Evolutionary conservation across 2,329 filamentous ascomycete species (phyloP), one percentile per base, ranked within the genome.

Genomic region (Botrytis pseudocinerea): DNA sequence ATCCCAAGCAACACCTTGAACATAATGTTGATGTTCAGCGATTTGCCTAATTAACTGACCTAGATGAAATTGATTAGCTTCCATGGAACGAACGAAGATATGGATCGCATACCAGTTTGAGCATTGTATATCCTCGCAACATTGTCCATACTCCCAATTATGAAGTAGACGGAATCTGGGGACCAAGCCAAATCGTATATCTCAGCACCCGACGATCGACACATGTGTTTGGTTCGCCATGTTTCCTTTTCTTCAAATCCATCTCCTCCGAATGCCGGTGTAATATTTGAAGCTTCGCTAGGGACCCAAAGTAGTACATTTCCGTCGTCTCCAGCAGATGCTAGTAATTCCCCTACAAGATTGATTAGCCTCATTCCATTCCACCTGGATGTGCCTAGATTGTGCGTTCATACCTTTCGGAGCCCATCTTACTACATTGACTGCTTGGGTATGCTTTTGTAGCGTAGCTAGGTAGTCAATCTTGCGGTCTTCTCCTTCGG

Each of bases 141-240:
- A 82, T 99, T 99, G 84, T 99, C 96, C 95, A 99, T 98, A 84
- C 96, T 98, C 57, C 96, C 96, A 38, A 97, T 98, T 79, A 99
- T 98, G 85, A 99, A 97, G 84, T 97, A 96, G 57, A 91, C 86
- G 57, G 93, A 94, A 82, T 99, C 96, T n/a, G 97, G 97, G 66
- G 96, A 98, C 97, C 96, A 99, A 69, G 96, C 96, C 73, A 99
- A 85, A 82, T 99, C 96, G 83, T 99, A 99, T 77, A 99, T 98
- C 82, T 99, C 96, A 18, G 95, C 94, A 51, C 95, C 95, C 75
- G 93, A 93, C 63, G 95, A 97, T 75, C 96, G 90, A 83, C 95
- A 98, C 96, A 98, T 98, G 82, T 97, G 94, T 84, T 97, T 98
- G 75, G 95, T 92, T 75, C 95, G 88, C 96, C 96, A 99, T 77